A percentile compares a stretch with the other conserved stretches of the same genome.
These are phyloP conservation scores for Hamigera avellanea DNA, from an alignment of 495 filamentous ascomycete genomes.

Conservation along the genomic window DNA sequence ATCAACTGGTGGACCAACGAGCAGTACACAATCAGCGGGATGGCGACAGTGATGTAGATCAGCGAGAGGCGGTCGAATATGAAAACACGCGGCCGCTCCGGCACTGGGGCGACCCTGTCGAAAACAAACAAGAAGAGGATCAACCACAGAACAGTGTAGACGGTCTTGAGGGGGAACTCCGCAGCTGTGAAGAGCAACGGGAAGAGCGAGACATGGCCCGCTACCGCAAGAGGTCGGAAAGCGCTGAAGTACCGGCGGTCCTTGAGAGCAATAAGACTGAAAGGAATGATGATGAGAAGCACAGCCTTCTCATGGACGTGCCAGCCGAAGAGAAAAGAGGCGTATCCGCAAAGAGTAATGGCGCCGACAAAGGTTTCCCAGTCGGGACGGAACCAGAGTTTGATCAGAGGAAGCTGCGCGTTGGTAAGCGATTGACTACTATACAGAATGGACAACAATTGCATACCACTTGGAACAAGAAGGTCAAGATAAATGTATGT, in stretches of 20 bases:
- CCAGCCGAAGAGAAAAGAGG: constrained; percentile 96
- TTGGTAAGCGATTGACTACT: too few relatives aligned
- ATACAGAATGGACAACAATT: not conserved
- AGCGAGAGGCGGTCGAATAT: constrained; percentile 83
- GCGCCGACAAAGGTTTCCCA: constrained; percentile 84
- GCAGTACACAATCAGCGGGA: constrained; percentile 83
- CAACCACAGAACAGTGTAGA: constrained; percentile 90
- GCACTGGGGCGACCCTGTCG: constrained; percentile 75
- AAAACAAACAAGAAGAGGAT: constrained; percentile 76
- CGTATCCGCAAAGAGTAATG: constrained; percentile 89
- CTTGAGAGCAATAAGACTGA: constrained; percentile 85
- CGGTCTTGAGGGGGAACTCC: constrained; percentile 85
- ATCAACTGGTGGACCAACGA: constrained; percentile 70
- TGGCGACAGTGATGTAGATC: constrained; percentile 74
- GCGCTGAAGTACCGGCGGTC: constrained; percentile 87
- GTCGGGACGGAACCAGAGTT: constrained; percentile 68
- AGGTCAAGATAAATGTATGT: constrained; percentile 69
- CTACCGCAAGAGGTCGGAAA: constrained; percentile 83
- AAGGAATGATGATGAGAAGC: constrained; percentile 86
- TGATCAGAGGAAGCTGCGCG: constrained; percentile 55
- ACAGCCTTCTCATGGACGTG: constrained; percentile 98
- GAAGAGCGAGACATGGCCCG: constrained; percentile 91
- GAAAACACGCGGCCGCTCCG: constrained; percentile 62
- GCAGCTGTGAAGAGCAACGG: constrained; percentile 84
- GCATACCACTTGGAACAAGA: constrained; percentile 67